A percentile compares a stretch with the other conserved stretches of the same genome.
These are phyloP conservation scores for Aspergillus sp. DNA, from an alignment of 2,329 filamentous ascomycete species.

Conservation along the genomic window DNA sequence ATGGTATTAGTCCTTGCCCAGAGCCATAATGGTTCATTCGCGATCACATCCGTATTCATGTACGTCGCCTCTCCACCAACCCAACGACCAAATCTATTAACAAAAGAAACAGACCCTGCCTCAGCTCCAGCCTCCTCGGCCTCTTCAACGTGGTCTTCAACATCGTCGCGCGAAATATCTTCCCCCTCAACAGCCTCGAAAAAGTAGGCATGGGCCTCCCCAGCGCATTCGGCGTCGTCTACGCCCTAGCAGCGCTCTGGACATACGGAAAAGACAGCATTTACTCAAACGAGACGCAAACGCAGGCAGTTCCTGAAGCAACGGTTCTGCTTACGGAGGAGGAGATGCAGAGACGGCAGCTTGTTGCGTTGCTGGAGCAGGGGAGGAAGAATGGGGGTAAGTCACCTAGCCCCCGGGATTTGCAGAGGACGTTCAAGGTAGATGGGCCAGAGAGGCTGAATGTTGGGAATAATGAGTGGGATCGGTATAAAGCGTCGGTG, in stretches of 20 bases:
- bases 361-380: slow-evolving; percentile 29
- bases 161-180: slow-evolving; percentile 21
- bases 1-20: slow-evolving; percentile 11
- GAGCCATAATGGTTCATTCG: neutral
- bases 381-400: slow-evolving; percentile 16
- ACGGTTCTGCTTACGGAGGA: slow-evolving; percentile 26
- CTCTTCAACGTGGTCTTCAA: slow-evolving; percentile 30
- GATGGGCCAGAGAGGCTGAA: slow-evolving; percentile 17
- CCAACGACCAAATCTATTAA: neutral
- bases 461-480: slow-evolving; percentile 13
- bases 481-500: slow-evolving; percentile 12
- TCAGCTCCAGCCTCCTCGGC: slow-evolving; percentile 23
- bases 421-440: slow-evolving; percentile 23
- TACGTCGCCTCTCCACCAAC: slow-evolving; percentile 8
- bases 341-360: slow-evolving; percentile 34
- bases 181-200: slow-evolving; percentile 20
- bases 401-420: slow-evolving; percentile 11
- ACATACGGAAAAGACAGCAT: slow-evolving; percentile 14
- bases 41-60: slow-evolving; percentile 25
- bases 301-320: slow-evolving; percentile 1
- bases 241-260: slow-evolving; percentile 21
- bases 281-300: slow-evolving; percentile 4
- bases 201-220: slow-evolving; percentile 22
- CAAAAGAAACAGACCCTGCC: slow-evolving; percentile 9
- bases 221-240: slow-evolving; percentile 21